These are phyloP conservation scores for Cicer pinnatifidum DNA, from an alignment of 306 rosid species.

Conservation along the genomic window DNA sequence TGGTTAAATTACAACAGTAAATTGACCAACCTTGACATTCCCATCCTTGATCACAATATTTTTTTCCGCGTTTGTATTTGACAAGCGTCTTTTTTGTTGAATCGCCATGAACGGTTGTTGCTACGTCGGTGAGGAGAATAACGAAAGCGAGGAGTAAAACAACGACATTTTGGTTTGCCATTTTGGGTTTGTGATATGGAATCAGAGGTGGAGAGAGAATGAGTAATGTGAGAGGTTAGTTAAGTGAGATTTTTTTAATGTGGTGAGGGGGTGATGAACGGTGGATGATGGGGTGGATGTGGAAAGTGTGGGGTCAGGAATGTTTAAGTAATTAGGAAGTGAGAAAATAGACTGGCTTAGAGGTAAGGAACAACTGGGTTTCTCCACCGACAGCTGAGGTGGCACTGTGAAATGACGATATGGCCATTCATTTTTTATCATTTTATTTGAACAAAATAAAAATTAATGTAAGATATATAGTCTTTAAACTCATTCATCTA, in stretches of 20 bases:
- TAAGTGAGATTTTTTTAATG: background rate
- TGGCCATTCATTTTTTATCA: background rate
- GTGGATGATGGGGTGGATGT: background rate
- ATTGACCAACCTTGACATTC: conserved; percentile 75
- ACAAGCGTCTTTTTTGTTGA: conserved; percentile 50
- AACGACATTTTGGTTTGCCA: conserved; percentile 17
- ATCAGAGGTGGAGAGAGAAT: background rate
- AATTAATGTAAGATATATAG: too few relatives aligned
- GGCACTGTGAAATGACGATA: background rate
- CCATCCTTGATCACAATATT: conserved; percentile 76
- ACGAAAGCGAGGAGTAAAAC: background rate
- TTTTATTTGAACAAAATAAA: too few relatives aligned
- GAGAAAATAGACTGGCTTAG: conserved; percentile 13
- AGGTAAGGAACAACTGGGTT: background rate
- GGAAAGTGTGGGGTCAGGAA: background rate
- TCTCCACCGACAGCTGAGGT: conserved; percentile 14
- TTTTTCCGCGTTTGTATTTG: conserved; percentile 70
- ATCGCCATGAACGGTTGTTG: conserved; percentile 44
- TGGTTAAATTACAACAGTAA: conserved; percentile 80
- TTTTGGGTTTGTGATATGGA: conserved; percentile 3
- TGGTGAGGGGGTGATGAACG: background rate
- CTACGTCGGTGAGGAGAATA: conserved; percentile 24
- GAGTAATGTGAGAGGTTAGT: background rate
- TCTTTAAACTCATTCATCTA: too few relatives aligned
- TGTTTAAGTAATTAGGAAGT: background rate